Evolutionary conservation across 257 asterid genomes (phyloP).

Genomic region (Solanum sitiens): DNA sequence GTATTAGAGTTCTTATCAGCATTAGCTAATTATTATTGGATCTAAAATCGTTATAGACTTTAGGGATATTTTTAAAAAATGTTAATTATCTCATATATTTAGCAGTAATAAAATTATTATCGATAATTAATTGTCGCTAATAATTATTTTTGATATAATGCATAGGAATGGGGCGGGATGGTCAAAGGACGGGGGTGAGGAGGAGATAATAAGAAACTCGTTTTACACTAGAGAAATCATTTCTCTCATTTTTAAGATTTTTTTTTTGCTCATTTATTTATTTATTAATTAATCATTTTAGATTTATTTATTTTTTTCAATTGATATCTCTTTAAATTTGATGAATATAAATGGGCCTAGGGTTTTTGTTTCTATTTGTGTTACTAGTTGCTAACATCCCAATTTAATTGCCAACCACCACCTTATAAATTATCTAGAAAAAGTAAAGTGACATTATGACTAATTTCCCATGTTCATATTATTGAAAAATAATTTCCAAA

Average conservation of each 20-base stretch:
- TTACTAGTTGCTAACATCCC: neutral
- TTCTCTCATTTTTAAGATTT: neutral
- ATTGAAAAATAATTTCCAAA: neutral
- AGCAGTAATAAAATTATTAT: too few species aligned
- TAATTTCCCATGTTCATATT: neutral
- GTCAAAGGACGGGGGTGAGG: neutral
- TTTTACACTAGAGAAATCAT: neutral
- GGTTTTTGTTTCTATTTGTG: neutral
- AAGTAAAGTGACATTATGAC: neutral
- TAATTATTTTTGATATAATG: too few species aligned
- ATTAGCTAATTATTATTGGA: too few species aligned
- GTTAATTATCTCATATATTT: too few species aligned
- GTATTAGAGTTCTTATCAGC: fast-evolving
- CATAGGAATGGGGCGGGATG: neutral
- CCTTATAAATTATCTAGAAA: neutral
- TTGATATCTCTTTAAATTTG: neutral
- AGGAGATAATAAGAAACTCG: neutral
- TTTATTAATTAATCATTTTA: neutral
- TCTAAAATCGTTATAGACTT: too few species aligned
- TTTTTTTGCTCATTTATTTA: neutral
- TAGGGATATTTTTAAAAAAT: too few species aligned
- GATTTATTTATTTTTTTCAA: neutral
- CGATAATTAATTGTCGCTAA: fast-evolving
- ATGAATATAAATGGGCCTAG: neutral
- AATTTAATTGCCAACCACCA: neutral